Conservation (phyloP, 139 green algal species). For the Ostreobium quekettii region DNA sequence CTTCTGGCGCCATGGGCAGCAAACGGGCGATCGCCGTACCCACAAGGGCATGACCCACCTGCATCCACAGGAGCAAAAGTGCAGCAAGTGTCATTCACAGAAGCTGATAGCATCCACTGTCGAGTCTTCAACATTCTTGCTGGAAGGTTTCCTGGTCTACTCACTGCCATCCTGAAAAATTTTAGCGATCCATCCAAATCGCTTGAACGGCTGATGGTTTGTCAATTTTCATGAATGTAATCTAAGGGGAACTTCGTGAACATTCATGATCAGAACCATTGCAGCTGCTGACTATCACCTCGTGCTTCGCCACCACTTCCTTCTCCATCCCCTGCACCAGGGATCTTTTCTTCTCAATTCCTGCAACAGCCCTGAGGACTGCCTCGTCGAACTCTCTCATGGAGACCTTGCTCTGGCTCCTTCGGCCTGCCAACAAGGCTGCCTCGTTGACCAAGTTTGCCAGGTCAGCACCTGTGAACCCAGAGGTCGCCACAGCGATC, state of each 20-base stretch:
- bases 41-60: slow-evolving; percentile 82
- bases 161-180: too few species aligned
- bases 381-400: slow-evolving; percentile 64
- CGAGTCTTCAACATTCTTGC: background rate
- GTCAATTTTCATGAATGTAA: too few species aligned
- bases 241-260: background rate
- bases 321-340: slow-evolving; percentile 71
- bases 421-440: slow-evolving; percentile 34
- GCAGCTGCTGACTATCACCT: slow-evolving; percentile 35
- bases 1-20: slow-evolving; percentile 41
- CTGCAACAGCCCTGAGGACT: slow-evolving; percentile 65
- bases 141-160: background rate
- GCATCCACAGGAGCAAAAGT: background rate
- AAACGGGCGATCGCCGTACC: slow-evolving; percentile 56
- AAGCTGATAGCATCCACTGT: background rate
- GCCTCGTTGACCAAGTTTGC: slow-evolving; percentile 53
- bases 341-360: slow-evolving; percentile 89
- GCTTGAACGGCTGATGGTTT: too few species aligned
- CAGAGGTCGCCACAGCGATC: slow-evolving; percentile 47
- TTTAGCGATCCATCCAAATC: too few species aligned
- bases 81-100: background rate
- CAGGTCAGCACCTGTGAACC: slow-evolving; percentile 68
- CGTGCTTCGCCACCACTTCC: slow-evolving; percentile 72
- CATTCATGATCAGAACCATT: background rate
- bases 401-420: slow-evolving; percentile 30